phyloP scores from a whole-genome alignment of 2,329 filamentous ascomycete species.

The Fusarium nygamai region DNA sequence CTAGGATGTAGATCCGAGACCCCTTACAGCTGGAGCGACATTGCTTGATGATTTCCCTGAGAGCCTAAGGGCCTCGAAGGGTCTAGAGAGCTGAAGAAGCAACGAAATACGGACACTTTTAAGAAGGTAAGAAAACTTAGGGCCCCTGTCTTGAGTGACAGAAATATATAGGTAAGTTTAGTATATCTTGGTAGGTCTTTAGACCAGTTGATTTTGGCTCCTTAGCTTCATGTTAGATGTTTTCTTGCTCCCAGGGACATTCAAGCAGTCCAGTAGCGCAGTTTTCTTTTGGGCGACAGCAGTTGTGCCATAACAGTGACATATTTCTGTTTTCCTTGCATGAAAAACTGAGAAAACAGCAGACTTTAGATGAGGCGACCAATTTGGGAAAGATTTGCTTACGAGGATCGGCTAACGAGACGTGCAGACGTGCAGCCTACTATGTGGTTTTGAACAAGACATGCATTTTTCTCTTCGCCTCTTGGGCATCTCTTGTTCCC shows the following conservation, averaged over 20 bases:
- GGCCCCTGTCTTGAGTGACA: background rate
- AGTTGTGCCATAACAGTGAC: background rate
- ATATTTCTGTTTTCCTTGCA: background rate
- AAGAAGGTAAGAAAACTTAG: background rate
- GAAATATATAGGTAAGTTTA: background rate
- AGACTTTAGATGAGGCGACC: background rate
- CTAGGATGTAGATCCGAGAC: background rate
- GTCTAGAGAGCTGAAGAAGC: background rate
- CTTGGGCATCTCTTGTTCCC: background rate
- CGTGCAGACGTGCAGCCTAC: background rate
- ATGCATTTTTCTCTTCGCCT: background rate
- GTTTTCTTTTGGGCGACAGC: background rate
- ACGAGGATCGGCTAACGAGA: background rate
- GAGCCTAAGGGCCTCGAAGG: slow-evolving; percentile 8
- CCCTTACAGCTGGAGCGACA: slow-evolving; percentile 1
- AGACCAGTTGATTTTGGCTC: background rate
- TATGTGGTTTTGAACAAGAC: background rate
- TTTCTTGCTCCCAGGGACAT: background rate
- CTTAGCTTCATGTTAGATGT: background rate
- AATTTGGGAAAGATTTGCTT: background rate
- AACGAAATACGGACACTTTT: background rate
- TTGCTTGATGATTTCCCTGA: background rate
- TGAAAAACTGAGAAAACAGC: background rate
- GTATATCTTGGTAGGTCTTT: background rate
- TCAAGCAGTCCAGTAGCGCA: background rate